A percentile compares a stretch with the other conserved stretches of the same genome.
Conservation (phyloP, 2,329 filamentous ascomycete species). For the Pseudogymnoascus sp. region DNA sequence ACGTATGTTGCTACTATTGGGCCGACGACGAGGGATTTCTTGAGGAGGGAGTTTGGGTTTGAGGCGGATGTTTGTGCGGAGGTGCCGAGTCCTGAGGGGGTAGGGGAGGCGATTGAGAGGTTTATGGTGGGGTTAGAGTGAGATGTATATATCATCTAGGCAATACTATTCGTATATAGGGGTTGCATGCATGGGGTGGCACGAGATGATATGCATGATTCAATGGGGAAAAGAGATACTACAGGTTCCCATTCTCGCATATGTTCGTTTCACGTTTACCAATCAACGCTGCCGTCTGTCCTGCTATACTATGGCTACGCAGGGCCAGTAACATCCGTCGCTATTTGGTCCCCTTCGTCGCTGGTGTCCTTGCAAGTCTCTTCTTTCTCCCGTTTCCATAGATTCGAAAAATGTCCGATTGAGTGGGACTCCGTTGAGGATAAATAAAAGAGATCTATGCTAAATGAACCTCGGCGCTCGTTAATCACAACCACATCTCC, state of each 20-base stretch:
- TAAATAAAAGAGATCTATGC: constrained; percentile 9
- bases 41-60: constrained; percentile 55
- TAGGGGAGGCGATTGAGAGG: constrained; percentile 56
- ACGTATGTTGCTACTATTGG: constrained; percentile 80
- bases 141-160: background rate
- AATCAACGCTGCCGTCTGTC: background rate
- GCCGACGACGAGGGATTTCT: constrained; percentile 75
- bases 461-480: background rate
- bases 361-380: background rate
- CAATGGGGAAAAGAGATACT: constrained; percentile 2
- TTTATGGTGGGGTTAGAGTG: constrained; percentile 17
- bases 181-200: background rate
- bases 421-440: constrained; percentile 1
- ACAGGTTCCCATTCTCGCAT: constrained; percentile 1
- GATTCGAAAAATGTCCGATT: background rate
- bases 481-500: constrained; percentile 4
- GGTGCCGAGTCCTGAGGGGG: constrained; percentile 71
- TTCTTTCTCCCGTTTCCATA: background rate
- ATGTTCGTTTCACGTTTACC: background rate
- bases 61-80: constrained; percentile 72
- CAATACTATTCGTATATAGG: background rate
- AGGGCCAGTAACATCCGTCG: background rate
- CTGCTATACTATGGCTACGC: background rate
- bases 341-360: background rate
- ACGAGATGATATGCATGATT: background rate